A percentile compares a stretch with the other conserved stretches of the same genome.
Conservation (phyloP, 352 stramenopile genomes). For the Pythium brachiatum region DNA sequence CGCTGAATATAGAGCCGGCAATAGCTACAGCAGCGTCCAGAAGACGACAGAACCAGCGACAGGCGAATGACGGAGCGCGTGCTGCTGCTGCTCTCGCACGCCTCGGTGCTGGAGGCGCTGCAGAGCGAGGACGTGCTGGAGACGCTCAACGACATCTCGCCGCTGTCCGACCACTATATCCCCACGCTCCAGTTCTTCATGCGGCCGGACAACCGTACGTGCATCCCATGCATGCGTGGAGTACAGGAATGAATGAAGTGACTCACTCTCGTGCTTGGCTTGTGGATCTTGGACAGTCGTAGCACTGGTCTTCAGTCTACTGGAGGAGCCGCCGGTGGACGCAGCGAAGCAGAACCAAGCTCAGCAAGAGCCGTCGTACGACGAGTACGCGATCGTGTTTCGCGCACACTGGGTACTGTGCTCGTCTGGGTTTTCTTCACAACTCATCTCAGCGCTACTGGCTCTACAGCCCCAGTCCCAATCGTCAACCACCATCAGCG, state of each 20-base stretch:
- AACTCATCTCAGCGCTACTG: conserved; percentile 61
- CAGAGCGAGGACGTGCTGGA: conserved; percentile 47
- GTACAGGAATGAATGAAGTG: background rate
- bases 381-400: conserved; percentile 59
- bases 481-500: background rate
- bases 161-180: conserved; percentile 57
- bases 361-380: conserved; percentile 41
- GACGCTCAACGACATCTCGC: conserved; percentile 44
- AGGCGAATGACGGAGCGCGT: conserved; percentile 46
- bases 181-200: conserved; percentile 61
- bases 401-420: conserved; percentile 66
- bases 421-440: conserved; percentile 49
- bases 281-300: conserved; percentile 31
- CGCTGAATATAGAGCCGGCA: conserved; percentile 3
- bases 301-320: conserved; percentile 42
- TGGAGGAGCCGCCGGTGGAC: conserved; percentile 38
- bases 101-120: conserved; percentile 41
- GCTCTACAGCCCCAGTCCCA: conserved; percentile 29
- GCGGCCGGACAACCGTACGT: conserved; percentile 54
- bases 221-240: background rate
- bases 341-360: too few species aligned
- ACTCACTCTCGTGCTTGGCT: background rate
- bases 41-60: too few species aligned
- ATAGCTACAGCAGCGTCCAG: background rate
- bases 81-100: conserved; percentile 41